phyloP scores from a whole-genome alignment of 768 basidiomycete species.

The Lactarius tabidus region DNA sequence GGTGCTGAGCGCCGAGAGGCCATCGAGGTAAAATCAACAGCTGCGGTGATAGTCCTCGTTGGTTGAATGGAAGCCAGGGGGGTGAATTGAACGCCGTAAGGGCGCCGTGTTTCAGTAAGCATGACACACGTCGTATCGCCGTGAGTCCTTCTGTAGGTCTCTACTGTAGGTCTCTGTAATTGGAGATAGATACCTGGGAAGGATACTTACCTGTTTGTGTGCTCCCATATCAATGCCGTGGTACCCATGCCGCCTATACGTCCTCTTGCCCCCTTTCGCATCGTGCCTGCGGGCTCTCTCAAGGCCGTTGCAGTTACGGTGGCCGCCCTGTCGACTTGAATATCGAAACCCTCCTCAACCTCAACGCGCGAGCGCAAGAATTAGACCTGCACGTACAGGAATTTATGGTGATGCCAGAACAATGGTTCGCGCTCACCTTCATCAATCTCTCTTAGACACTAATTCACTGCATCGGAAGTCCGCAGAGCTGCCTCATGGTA shows the following conservation, averaged over 20 bases:
- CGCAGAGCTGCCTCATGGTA: background rate
- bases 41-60: background rate
- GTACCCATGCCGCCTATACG: too few relatives aligned
- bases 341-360: background rate
- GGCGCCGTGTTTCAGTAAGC: background rate
- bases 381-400: background rate
- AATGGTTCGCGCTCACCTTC: background rate
- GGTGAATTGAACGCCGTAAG: background rate
- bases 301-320: background rate
- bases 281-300: background rate
- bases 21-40: background rate
- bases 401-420: background rate
- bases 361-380: background rate
- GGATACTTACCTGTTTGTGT: too few relatives aligned
- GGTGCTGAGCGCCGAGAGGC: background rate
- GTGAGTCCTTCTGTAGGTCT: too few relatives aligned
- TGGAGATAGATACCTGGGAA: too few relatives aligned
- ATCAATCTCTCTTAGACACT: background rate
- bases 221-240: too few relatives aligned
- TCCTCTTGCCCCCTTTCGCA: background rate
- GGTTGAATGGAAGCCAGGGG: background rate
- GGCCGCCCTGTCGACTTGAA: background rate
- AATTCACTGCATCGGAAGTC: background rate
- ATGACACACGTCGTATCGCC: background rate
- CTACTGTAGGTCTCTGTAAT: too few relatives aligned